These are phyloP conservation scores for Backusella sp. DNA, from an alignment of 192 early-diverging fungal genomes.

Conservation along the genomic window DNA sequence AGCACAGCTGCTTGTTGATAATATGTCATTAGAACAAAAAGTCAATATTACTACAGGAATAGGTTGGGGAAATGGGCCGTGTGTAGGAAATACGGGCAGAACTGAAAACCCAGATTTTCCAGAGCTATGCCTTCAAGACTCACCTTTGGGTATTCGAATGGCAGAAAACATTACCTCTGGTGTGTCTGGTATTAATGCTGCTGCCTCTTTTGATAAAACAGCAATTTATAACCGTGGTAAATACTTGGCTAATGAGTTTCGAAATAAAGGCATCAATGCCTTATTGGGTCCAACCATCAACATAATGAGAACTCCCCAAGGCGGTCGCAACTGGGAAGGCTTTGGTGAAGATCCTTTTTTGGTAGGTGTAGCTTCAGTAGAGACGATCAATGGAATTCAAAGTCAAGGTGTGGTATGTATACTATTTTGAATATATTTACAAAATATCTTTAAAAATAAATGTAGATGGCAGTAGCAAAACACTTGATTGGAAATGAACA, in stretches of 20 bases:
- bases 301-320: slow-evolving; percentile 18
- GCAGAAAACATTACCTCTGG: slow-evolving; percentile 43
- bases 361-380: slow-evolving; percentile 4
- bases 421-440: not conserved
- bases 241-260: slow-evolving; percentile 53
- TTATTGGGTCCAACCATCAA: slow-evolving; percentile 48
- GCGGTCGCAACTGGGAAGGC: slow-evolving; percentile 23
- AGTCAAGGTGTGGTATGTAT: slow-evolving; percentile 17
- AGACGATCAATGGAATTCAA: slow-evolving; percentile 20
- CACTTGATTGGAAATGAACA: slow-evolving; percentile 29
- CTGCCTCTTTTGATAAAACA: slow-evolving; percentile 56
- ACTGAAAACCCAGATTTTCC: slow-evolving; percentile 42
- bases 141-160: slow-evolving; percentile 39
- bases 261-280: slow-evolving; percentile 55
- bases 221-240: slow-evolving; percentile 46
- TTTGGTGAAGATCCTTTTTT: slow-evolving; percentile 31
- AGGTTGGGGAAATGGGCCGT: slow-evolving; percentile 38
- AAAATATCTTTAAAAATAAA: not conserved
- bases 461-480: slow-evolving; percentile 7
- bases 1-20: slow-evolving; percentile 29
- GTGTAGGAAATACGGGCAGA: slow-evolving; percentile 51
- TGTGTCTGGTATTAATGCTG: slow-evolving; percentile 53
- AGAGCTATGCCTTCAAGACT: slow-evolving; percentile 37
- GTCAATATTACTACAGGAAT: slow-evolving; percentile 48
- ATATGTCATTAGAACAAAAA: slow-evolving; percentile 48